Evolutionary conservation across 345 rosid genomes (phyloP), one percentile per base, ranked within the genome.

Genomic region (Diplotaxis tenuifolia): DNA sequence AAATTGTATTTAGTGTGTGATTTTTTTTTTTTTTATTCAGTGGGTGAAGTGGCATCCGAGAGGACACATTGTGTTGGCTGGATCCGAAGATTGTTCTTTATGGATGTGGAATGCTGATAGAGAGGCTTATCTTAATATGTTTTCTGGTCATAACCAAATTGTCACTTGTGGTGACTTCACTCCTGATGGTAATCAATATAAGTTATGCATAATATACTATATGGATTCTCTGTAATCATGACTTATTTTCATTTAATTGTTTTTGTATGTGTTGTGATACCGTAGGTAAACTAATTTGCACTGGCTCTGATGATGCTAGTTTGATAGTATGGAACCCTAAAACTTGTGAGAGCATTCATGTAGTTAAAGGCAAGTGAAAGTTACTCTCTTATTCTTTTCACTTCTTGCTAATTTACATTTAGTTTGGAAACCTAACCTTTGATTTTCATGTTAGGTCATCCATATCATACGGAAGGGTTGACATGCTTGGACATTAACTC

Each of bases 91-190:
- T 79, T 83, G 85, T 62, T 83, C 79, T 77, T 79, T 84, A 22
- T 92, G 96, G 96, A 87, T 95, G 97, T 92, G 99, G 97, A 92
- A 95, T 85, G 99, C 96, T 28, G 96, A 92, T 67, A 92, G 50
- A 75, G 89, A 79, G 63, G 84, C 76, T 18, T 84, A 78, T 76
- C 93, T 91, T 15, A 85, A 83, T 70, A 85, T 84, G 77, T 94
- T 91, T 78, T 79, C 88, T 1, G 97, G 98, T n/a, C 98, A 94
- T 67, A 86, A 86, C 14, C 76, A 73, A 9, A 81, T 75, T 36
- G 95, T 91, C 2, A 86, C 95, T 15, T 91, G 97, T 74, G 98
- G 98, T 79, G 96, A 86, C 85, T 94, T 91, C 68, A 95, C 96
- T 3, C 93, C 96, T 63, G 96, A 95, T 56, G 97, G 99, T 94